Evolutionary conservation across 768 basidiomycete genomes (phyloP).

Genomic region (Amanita jacksonii): DNA sequence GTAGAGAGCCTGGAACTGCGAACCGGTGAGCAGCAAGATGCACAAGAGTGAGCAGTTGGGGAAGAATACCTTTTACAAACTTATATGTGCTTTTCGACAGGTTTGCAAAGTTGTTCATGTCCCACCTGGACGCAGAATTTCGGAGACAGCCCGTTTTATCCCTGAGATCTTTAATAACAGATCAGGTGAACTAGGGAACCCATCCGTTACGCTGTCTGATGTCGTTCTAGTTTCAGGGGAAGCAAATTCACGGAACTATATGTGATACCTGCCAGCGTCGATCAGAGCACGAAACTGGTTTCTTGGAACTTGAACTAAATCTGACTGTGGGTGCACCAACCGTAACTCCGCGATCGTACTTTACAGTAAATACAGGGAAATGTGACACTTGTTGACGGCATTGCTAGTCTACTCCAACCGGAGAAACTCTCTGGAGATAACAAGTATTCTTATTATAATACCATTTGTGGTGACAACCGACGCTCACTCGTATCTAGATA

Average conservation of each 20-base stretch:
- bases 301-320: constrained; percentile 83
- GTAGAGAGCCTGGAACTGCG: constrained; percentile 78
- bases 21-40: constrained; percentile 89
- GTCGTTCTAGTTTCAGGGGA: constrained; percentile 71
- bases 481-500: constrained; percentile 46
- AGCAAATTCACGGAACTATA: constrained; percentile 68
- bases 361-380: constrained; percentile 38
- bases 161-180: constrained; percentile 59
- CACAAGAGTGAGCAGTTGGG: constrained; percentile 66
- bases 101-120: constrained; percentile 93
- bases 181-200: constrained; percentile 42
- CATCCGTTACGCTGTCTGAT: background rate
- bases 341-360: background rate
- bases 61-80: background rate
- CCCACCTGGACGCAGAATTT: constrained; percentile 80
- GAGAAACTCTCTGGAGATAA: constrained; percentile 81
- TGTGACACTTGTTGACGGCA: constrained; percentile 62
- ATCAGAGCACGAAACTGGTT: constrained; percentile 64
- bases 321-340: constrained; percentile 48
- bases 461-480: background rate
- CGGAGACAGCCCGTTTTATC: constrained; percentile 60
- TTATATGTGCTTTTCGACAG: constrained; percentile 26
- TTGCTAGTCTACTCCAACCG: constrained; percentile 52
- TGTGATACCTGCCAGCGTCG: constrained; percentile 61
- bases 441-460: constrained; percentile 33